Conservation (phyloP, 805 yeast genomes). For the Peterozyma xylosa region DNA sequence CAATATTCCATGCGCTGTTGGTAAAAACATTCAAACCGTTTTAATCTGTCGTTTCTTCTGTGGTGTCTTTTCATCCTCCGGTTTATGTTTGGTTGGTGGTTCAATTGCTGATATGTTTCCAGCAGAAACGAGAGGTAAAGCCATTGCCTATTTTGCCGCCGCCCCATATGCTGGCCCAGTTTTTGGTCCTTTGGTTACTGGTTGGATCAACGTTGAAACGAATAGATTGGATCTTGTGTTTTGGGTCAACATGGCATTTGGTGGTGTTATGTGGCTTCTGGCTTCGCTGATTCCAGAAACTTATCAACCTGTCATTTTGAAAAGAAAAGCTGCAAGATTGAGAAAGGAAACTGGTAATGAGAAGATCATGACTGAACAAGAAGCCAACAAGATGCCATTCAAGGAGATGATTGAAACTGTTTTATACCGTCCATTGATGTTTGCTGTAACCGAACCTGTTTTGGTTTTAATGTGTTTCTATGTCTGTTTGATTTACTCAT, state of each 20-base stretch:
- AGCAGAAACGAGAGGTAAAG: constrained; percentile 75
- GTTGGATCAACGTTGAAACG: constrained; percentile 73
- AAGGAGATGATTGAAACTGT: constrained; percentile 66
- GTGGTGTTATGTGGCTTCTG: constrained; percentile 74
- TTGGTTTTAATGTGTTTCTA: constrained; percentile 77
- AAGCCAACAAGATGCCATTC: constrained; percentile 67
- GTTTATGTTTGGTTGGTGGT: constrained; percentile 83
- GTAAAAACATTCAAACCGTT: constrained; percentile 75
- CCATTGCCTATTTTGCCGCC: constrained; percentile 86
- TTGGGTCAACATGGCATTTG: constrained; percentile 92
- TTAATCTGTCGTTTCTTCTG: constrained; percentile 79
- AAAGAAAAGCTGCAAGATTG: constrained; percentile 53
- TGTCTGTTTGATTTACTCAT: constrained; percentile 84
- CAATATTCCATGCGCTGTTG: constrained; percentile 81
- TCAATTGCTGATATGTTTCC: constrained; percentile 85
- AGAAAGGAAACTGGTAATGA: constrained; percentile 77
- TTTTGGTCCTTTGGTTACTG: constrained; percentile 81
- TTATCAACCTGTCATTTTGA: constrained; percentile 74
- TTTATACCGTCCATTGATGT: constrained; percentile 72
- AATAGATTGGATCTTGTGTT: constrained; percentile 61
- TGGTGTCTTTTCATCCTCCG: constrained; percentile 82
- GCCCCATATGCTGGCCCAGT: constrained; percentile 94
- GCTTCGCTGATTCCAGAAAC: constrained; percentile 78
- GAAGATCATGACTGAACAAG: constrained; percentile 89
- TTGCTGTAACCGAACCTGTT: constrained; percentile 77